Conservation (phyloP, 2,329 filamentous ascomycete species). For the Aspergillus chevalieri region DNA sequence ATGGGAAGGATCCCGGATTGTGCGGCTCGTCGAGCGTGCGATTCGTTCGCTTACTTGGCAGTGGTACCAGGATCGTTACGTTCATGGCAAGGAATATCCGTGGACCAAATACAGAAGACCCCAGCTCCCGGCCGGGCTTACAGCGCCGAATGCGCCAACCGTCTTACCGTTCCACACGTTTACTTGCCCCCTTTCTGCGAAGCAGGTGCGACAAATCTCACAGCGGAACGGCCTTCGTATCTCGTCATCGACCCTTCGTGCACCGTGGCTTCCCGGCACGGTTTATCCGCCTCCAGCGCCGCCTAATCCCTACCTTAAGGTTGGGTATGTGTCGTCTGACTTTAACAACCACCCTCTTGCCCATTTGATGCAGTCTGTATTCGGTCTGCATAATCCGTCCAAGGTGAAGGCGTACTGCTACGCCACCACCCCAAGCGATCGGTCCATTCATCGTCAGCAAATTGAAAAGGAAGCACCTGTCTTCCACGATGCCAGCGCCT, state of each 20-base stretch:
- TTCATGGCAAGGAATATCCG: constrained; percentile 53
- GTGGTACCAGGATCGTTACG: constrained; percentile 80
- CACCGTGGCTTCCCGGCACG: constrained; percentile 74
- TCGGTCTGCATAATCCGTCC: constrained; percentile 72
- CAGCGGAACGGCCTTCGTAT: constrained; percentile 91
- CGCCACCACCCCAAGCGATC: constrained; percentile 86
- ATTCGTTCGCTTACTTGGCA: constrained; percentile 71
- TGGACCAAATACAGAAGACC: constrained; percentile 62
- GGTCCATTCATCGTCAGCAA: constrained; percentile 79
- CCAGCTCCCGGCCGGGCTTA: constrained; percentile 63
- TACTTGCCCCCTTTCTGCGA: constrained; percentile 84
- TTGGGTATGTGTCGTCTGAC: constrained; percentile 95
- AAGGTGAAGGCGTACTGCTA: constrained; percentile 87
- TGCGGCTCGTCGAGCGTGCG: constrained; percentile 77
- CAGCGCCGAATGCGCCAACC: constrained; percentile 81
- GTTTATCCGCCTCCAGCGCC: constrained; percentile 83
- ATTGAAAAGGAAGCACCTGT: constrained; percentile 89
- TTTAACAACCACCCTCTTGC: constrained; percentile 98
- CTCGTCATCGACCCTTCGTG: constrained; percentile 78
- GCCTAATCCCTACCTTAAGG: constrained; percentile 74
- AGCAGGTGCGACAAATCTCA: constrained; percentile 87
- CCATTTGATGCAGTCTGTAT: constrained; percentile 97
- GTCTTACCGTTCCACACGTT: constrained; percentile 97
- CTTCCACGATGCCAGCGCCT: constrained; percentile 80
- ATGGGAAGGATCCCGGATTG: constrained; percentile 82